Conservation (phyloP, 306 rosid species). For the Acacia crassicarpa region DNA sequence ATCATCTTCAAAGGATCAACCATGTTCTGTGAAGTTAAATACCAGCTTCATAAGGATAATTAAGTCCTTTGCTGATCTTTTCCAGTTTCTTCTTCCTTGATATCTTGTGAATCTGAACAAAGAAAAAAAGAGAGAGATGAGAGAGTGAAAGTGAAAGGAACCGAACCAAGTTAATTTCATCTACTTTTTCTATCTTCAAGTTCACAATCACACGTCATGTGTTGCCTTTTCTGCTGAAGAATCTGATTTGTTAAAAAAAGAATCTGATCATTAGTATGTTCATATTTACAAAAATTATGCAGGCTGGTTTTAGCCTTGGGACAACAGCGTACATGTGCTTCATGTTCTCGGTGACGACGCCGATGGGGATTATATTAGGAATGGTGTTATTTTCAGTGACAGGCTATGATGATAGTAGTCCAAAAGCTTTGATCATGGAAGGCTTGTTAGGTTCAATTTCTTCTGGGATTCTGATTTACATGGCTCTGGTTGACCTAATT, state of each 20-base stretch:
- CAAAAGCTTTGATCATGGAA: slow-evolving; percentile 83
- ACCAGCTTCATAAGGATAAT: neutral
- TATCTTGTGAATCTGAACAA: neutral
- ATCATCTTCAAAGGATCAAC: neutral
- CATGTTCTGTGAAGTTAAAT: neutral
- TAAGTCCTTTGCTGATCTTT: neutral
- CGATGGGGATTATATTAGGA: slow-evolving; percentile 84
- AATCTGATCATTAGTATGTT: neutral
- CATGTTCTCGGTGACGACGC: slow-evolving; percentile 95
- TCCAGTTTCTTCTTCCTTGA: neutral
- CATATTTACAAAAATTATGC: neutral
- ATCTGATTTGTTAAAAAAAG: neutral
- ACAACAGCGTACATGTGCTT: slow-evolving; percentile 89
- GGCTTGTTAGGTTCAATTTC: slow-evolving; percentile 87
- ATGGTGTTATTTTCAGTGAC: slow-evolving; percentile 75
- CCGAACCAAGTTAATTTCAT: neutral
- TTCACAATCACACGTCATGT: neutral
- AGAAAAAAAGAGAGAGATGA: neutral
- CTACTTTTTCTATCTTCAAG: neutral
- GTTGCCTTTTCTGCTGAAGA: neutral
- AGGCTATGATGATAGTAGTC: slow-evolving; percentile 79
- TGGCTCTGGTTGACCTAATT: slow-evolving; percentile 93
- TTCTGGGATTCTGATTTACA: slow-evolving; percentile 85
- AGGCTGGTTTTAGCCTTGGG: slow-evolving; percentile 76
- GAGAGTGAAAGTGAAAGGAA: neutral